Evolutionary conservation across 345 rosid species (phyloP).

Genomic region (Litchi chinensis): DNA sequence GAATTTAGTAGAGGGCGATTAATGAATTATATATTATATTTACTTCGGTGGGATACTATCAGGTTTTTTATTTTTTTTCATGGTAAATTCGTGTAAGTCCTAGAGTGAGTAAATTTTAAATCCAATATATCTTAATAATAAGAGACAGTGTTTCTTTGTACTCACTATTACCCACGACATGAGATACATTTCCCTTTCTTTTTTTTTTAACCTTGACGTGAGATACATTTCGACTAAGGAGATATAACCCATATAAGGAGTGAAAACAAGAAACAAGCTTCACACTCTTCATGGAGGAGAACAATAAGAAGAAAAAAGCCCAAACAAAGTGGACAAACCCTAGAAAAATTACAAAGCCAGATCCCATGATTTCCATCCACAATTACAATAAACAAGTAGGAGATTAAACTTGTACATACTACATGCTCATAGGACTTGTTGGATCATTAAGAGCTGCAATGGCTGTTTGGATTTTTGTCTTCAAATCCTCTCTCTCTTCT

Average conservation of each 20-base stretch:
- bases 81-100: no score
- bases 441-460: slow-evolving; percentile 61
- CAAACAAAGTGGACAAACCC: not conserved
- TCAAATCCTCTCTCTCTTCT: slow-evolving; percentile 50
- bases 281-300: not conserved
- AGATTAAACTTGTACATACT: not conserved
- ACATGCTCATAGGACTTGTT: slow-evolving; percentile 63
- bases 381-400: not conserved
- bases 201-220: no score
- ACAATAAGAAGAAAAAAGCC: not conserved
- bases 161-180: no score
- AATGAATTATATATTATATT: no score
- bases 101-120: no score
- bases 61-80: no score
- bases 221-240: not conserved
- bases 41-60: no score
- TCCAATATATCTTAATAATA: no score
- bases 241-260: not conserved
- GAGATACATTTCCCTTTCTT: not conserved
- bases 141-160: no score
- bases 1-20: no score
- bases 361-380: not conserved
- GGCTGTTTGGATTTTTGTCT: slow-evolving; percentile 49
- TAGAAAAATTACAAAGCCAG: not conserved
- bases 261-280: not conserved